A percentile compares a stretch with the other conserved stretches of the same genome.
phyloP scores from a whole-genome alignment of 2,329 filamentous ascomycete genomes.

The Hymenoscyphus occultus region DNA sequence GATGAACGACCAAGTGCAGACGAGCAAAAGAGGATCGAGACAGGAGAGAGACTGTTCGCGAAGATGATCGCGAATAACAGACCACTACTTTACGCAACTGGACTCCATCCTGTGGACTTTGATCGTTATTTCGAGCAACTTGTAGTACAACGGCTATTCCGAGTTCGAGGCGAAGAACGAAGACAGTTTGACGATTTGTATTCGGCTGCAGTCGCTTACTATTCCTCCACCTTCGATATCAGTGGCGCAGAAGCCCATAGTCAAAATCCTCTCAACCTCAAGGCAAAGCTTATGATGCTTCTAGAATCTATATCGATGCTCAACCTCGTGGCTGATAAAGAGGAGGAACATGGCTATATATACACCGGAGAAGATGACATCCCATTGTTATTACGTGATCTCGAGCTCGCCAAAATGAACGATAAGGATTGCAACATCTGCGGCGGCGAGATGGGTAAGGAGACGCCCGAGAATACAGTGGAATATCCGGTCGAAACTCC shows the following conservation, averaged over 20 bases:
- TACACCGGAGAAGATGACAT: neutral
- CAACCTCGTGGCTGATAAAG: neutral
- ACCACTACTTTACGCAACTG: no score
- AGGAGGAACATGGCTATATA: neutral
- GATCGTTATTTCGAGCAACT: no score
- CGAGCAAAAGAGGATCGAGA: neutral
- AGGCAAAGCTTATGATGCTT: neutral
- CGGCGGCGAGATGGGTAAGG: neutral
- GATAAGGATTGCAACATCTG: neutral
- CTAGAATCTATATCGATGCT: neutral
- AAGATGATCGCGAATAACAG: neutral
- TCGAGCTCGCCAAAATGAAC: neutral
- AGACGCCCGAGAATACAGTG: neutral
- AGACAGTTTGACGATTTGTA: neutral
- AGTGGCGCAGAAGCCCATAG: neutral
- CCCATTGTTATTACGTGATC: neutral
- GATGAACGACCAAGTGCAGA: neutral
- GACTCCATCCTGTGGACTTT: no score
- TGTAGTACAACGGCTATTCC: neutral
- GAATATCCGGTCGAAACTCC: neutral
- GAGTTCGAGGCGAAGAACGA: neutral
- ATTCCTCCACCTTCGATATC: neutral
- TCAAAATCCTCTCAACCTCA: neutral
- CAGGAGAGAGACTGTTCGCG: neutral
- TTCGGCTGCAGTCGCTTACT: neutral